Percentiles rank a stretch among this genome's conserved stretches.
Evolutionary conservation across 257 asterid genomes (phyloP).

Genomic region (Przewalskia tangutica): DNA sequence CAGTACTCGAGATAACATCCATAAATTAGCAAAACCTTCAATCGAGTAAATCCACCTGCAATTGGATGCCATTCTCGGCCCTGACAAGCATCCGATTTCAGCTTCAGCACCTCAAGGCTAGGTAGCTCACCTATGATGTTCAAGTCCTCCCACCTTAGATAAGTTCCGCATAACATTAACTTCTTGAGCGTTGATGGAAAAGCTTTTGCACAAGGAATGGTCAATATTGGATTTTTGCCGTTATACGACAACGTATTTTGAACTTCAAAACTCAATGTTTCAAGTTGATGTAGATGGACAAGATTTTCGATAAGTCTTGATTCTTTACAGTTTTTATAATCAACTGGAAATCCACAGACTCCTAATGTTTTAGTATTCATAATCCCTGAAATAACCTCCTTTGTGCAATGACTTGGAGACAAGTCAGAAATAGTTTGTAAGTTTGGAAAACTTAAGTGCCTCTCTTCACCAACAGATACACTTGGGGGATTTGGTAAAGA

Average conservation of each 20-base stretch:
- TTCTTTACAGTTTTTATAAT: not conserved
- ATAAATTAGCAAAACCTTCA: not conserved
- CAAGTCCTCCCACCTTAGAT: not conserved
- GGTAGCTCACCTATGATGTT: not conserved
- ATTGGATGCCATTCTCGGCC: not conserved
- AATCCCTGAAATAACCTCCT: not conserved
- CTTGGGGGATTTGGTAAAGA: not conserved
- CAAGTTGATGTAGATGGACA: not conserved
- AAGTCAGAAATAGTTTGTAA: not conserved
- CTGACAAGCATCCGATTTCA: not conserved
- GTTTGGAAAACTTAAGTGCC: not conserved
- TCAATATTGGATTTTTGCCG: not conserved
- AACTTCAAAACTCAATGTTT: not conserved
- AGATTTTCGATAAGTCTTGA: not conserved
- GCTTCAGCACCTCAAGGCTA: not conserved
- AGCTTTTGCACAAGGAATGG: not conserved
- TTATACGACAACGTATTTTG: too few species aligned
- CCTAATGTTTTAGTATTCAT: not conserved
- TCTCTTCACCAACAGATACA: not conserved
- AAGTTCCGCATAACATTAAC: not conserved
- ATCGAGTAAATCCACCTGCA: not conserved
- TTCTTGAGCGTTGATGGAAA: constrained; percentile 17
- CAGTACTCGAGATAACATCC: not conserved
- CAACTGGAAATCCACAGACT: not conserved
- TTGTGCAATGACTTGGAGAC: not conserved